Conservation (phyloP, 75 land plant species). For the Chamaecyparis obtusa region DNA sequence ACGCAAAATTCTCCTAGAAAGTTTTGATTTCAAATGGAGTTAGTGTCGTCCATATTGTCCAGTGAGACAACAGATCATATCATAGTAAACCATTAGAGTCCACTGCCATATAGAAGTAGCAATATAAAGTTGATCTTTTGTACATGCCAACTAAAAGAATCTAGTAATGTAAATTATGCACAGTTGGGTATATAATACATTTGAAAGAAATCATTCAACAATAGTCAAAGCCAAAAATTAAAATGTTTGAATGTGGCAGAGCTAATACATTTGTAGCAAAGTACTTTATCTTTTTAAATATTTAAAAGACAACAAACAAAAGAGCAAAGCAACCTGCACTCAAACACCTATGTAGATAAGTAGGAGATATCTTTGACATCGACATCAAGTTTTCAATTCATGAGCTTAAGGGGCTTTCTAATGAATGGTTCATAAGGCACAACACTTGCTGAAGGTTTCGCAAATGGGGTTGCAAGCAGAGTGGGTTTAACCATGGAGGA, state of each 20-base stretch:
- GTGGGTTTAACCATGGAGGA: too few relatives aligned
- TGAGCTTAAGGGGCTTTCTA: too few relatives aligned
- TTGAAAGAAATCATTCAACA: not conserved
- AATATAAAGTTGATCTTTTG: not conserved
- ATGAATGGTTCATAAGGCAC: too few relatives aligned
- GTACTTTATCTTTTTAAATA: not conserved
- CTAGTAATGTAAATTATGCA: not conserved
- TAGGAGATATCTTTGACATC: too few relatives aligned
- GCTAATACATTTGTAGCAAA: not conserved
- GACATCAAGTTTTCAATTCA: too few relatives aligned
- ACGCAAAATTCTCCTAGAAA: conserved; percentile 25
- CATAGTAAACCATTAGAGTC: not conserved
- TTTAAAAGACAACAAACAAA: not conserved
- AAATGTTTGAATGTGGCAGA: not conserved
- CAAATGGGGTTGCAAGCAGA: too few relatives aligned
- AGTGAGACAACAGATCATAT: not conserved
- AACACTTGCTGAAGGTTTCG: too few relatives aligned
- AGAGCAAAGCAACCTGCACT: not conserved
- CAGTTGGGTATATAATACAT: not conserved
- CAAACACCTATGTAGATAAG: not conserved
- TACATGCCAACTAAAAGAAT: not conserved
- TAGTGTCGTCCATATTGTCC: not conserved
- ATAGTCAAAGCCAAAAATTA: not conserved
- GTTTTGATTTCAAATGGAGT: not conserved
- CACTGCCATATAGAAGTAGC: not conserved